phyloP scores from a whole-genome alignment of 1,284 basidiomycete genomes.

The Apiotrichum brassicae region DNA sequence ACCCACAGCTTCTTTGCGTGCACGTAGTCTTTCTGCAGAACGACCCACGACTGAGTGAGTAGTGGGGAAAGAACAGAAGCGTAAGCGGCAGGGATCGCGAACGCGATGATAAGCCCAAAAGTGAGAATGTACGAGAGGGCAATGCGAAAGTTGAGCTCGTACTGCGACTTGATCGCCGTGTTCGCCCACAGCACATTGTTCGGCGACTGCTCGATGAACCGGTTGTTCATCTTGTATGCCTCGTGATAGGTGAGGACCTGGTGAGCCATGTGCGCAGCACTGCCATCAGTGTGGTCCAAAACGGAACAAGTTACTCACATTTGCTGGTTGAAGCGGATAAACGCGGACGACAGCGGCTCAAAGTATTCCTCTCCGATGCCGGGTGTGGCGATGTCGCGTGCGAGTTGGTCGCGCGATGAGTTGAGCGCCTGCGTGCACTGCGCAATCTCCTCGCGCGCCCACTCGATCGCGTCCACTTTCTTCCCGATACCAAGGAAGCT shows the following conservation, averaged over 20 bases:
- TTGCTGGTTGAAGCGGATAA: constrained; percentile 89
- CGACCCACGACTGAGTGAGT: too few species aligned
- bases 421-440: constrained; percentile 28
- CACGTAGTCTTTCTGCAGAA: constrained; percentile 54
- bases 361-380: constrained; percentile 49
- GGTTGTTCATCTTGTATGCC: constrained; percentile 59
- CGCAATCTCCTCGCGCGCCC: constrained; percentile 54
- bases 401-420: constrained; percentile 46
- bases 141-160: constrained; percentile 63
- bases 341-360: constrained; percentile 70
- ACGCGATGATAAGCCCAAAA: constrained; percentile 53
- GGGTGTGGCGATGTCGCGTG: constrained; percentile 40
- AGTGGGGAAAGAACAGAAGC: not conserved
- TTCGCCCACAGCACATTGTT: constrained; percentile 65
- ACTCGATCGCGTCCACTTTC: constrained; percentile 88
- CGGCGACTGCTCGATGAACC: constrained; percentile 62
- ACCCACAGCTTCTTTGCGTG: constrained; percentile 21
- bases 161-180: constrained; percentile 60
- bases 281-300: constrained; percentile 41
- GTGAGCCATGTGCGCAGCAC: constrained; percentile 53
- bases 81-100: not conserved
- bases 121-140: constrained; percentile 51
- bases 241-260: constrained; percentile 51
- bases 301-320: constrained; percentile 62
- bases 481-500: constrained; percentile 58